Evolutionary conservation across 306 rosid species (phyloP), one percentile per base, ranked within the genome.

Genomic region (Trifolium repens): DNA sequence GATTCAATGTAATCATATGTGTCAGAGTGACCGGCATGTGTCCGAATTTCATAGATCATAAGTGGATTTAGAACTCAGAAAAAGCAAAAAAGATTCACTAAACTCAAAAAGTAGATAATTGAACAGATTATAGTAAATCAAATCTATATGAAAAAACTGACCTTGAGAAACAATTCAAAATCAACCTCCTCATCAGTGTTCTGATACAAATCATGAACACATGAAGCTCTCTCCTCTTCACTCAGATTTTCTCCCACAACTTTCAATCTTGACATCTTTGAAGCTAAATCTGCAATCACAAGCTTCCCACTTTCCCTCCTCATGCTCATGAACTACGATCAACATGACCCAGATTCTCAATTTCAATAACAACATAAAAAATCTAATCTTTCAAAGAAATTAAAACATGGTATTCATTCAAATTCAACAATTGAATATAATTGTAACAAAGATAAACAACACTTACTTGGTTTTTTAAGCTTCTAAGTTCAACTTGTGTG

Each of bases 401-500:
- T 7, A 69, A 8, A 57, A 11, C 22, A 12, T 6, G 35, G 17
- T 35, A 60, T 30, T 61, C 43, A 58, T 14, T 8, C 16, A 65
- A 34, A 39, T 12, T 17, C 32, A 39, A 39, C 32, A 65, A 14
- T 42, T 78, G 35, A 3, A 39, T 7, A 39, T 7, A 37, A 57
- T 53, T 9, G 10, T 15, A 22, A 59, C n/a, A 2, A 44, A 13
- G 57, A 50, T 49, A 54, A 73, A 77, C 86, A 73, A 77, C 86
- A 77, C 86, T 46, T 80, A 94, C 98, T 37, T 94, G 94, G 68
- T 97, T 68, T 72, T 94, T 94, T 6, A 94, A 87, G 82, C 90
- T 84, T 7, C 96, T 93, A 59, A 94, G 99, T 86, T 94, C 99
- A 30, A 81, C 99, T 86, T 94, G 99, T 26, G 99, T 94, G 88